Percentiles rank a stretch among this genome's conserved stretches.
These are phyloP conservation scores for Suhomyces vadensis DNA, from an alignment of 805 yeast genomes.

Conservation along the genomic window DNA sequence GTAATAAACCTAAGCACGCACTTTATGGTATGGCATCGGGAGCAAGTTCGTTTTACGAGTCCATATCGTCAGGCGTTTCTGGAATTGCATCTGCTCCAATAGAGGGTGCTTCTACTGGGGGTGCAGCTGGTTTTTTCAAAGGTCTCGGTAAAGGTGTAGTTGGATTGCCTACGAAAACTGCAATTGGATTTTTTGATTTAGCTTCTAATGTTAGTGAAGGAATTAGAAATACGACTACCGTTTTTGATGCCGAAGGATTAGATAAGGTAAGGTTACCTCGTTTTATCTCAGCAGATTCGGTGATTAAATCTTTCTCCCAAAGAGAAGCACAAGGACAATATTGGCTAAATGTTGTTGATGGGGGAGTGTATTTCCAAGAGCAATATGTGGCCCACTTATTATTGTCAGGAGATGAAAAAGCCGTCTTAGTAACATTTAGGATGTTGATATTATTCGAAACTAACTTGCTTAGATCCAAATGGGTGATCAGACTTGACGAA, in stretches of 20 bases:
- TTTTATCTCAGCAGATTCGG: conserved; percentile 64
- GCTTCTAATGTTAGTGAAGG: conserved; percentile 95
- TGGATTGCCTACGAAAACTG: conserved; percentile 95
- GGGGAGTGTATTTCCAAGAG: conserved; percentile 74
- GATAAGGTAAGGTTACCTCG: conserved; percentile 84
- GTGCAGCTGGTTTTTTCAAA: conserved; percentile 87
- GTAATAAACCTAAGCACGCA: conserved; percentile 83
- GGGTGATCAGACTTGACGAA: conserved; percentile 69
- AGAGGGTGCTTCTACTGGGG: conserved; percentile 85
- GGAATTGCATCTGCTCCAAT: conserved; percentile 92
- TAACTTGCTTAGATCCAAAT: conserved; percentile 57
- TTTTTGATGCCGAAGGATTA: conserved; percentile 75
- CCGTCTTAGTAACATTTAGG: conserved; percentile 71
- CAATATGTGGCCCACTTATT: conserved; percentile 82
- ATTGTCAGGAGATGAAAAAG: conserved; percentile 76
- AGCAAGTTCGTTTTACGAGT: conserved; percentile 84
- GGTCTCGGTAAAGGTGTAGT: conserved; percentile 95
- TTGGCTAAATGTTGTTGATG: conserved; percentile 82
- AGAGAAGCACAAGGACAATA: conserved; percentile 93
- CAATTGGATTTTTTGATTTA: conserved; percentile 89
- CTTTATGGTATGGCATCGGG: conserved; percentile 82
- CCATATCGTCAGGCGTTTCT: conserved; percentile 80
- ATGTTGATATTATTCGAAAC: conserved; percentile 69
- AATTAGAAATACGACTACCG: conserved; percentile 87
- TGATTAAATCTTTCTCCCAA: conserved; percentile 71